Evolutionary conservation across 2,329 filamentous ascomycete species (phyloP).

Genomic region (Acarospora socialis): DNA sequence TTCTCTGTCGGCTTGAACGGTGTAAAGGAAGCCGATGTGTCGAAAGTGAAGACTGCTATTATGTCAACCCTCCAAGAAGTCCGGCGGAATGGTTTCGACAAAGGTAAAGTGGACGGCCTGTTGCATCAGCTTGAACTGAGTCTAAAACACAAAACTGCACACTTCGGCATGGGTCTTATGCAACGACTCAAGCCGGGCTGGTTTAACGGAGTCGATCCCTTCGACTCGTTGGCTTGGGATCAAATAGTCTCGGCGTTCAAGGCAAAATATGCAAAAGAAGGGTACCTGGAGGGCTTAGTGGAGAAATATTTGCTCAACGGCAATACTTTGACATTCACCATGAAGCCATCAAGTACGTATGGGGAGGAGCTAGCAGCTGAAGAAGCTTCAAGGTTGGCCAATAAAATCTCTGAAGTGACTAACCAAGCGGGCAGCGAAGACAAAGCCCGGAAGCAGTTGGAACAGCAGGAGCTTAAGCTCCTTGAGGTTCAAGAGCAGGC

Average conservation of each 20-base stretch:
- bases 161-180: constrained; percentile 82
- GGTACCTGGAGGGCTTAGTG: constrained; percentile 71
- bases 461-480: constrained; percentile 64
- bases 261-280: constrained; percentile 54
- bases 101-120: constrained; percentile 82
- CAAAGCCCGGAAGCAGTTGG: constrained; percentile 56
- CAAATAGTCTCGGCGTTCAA: constrained; percentile 77
- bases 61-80: constrained; percentile 57
- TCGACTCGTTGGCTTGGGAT: constrained; percentile 84
- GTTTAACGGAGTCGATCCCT: constrained; percentile 92
- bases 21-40: constrained; percentile 66
- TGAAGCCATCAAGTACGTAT: constrained; percentile 70
- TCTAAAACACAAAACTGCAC: constrained; percentile 90
- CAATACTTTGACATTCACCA: constrained; percentile 80
- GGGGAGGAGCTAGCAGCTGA: constrained; percentile 59
- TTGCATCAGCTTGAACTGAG: constrained; percentile 88
- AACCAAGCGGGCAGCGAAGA: constrained; percentile 55
- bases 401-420: constrained; percentile 58
- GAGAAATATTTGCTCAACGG: constrained; percentile 85
- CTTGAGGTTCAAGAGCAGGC: constrained; percentile 72
- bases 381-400: constrained; percentile 58
- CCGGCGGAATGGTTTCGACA: constrained; percentile 65
- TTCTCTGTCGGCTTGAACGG: constrained; percentile 87
- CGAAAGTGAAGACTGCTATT: constrained; percentile 61
- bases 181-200: constrained; percentile 80